Evolutionary conservation across 345 rosid genomes (phyloP).

Genomic region (Aquilaria yunnanensis): DNA sequence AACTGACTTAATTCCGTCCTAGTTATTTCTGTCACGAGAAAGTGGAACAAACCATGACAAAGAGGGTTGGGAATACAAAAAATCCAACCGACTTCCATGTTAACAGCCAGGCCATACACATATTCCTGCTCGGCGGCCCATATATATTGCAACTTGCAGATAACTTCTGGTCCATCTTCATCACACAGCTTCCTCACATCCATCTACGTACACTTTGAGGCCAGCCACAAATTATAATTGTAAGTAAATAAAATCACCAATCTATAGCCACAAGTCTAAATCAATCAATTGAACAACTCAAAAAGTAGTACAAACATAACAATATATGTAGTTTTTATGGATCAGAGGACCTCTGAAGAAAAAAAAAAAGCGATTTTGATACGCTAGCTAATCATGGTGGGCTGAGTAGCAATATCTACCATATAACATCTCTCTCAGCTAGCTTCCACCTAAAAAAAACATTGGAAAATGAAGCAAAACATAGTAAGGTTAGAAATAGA

Average conservation of each 20-base stretch:
- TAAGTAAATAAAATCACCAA: neutral
- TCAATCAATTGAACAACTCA: too few species aligned
- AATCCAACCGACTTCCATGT: too few species aligned
- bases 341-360: neutral
- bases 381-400: constrained; percentile 16
- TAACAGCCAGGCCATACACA: too few species aligned
- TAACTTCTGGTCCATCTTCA: constrained; percentile 22
- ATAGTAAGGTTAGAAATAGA: neutral
- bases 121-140: too few species aligned
- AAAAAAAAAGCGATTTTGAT: constrained; percentile 18
- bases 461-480: constrained; percentile 7
- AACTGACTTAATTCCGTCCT: too few species aligned
- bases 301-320: neutral
- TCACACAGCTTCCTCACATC: constrained; percentile 24
- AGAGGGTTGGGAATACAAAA: too few species aligned
- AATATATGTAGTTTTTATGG: neutral
- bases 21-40: too few species aligned
- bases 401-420: too few species aligned
- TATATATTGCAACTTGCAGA: constrained; percentile 25
- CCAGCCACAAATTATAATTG: constrained; percentile 16
- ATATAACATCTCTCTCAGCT: constrained; percentile 10
- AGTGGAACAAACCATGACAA: too few species aligned
- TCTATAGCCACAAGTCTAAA: too few species aligned
- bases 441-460: constrained; percentile 37
- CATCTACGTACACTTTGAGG: constrained; percentile 31